Percentiles rank a stretch among this genome's conserved stretches.
phyloP scores from a whole-genome alignment of 2,329 filamentous ascomycete genomes.

The Chaetomium strumarium region DNA sequence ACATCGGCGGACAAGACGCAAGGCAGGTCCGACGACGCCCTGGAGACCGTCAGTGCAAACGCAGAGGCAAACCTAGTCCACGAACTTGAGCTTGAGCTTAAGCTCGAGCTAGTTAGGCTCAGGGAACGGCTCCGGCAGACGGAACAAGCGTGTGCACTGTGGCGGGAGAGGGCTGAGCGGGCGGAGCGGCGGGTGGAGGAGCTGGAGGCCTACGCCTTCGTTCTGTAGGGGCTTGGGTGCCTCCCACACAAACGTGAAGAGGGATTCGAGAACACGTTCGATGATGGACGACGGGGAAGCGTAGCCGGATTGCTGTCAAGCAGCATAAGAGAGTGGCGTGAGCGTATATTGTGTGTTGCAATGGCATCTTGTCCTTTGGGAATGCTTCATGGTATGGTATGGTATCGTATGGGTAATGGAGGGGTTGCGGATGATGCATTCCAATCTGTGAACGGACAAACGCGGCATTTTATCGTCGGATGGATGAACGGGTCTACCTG shows the following conservation, averaged over 20 bases:
- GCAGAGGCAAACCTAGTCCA: background rate
- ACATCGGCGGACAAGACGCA: background rate
- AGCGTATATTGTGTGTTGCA: too few species aligned
- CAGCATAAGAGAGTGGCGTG: too few species aligned
- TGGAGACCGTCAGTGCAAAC: too few species aligned
- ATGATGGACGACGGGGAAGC: too few species aligned
- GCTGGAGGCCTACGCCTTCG: background rate
- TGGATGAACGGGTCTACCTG: background rate
- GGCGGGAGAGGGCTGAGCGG: constrained; percentile 50
- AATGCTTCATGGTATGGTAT: too few species aligned
- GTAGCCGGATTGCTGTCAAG: too few species aligned
- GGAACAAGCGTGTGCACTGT: constrained; percentile 40
- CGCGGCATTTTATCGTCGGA: too few species aligned
- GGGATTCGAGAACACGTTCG: background rate
- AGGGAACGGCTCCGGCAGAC: constrained; percentile 43
- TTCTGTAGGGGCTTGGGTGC: background rate
- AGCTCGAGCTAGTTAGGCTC: constrained; percentile 34
- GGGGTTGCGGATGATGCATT: too few species aligned
- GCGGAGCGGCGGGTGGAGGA: constrained; percentile 49
- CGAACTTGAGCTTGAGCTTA: background rate
- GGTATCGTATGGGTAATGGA: too few species aligned
- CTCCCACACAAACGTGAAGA: background rate
- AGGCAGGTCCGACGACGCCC: too few species aligned
- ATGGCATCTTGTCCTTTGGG: too few species aligned
- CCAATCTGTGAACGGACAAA: too few species aligned